Conservation (phyloP, 257 asterid species). For the Striga asiatica region DNA sequence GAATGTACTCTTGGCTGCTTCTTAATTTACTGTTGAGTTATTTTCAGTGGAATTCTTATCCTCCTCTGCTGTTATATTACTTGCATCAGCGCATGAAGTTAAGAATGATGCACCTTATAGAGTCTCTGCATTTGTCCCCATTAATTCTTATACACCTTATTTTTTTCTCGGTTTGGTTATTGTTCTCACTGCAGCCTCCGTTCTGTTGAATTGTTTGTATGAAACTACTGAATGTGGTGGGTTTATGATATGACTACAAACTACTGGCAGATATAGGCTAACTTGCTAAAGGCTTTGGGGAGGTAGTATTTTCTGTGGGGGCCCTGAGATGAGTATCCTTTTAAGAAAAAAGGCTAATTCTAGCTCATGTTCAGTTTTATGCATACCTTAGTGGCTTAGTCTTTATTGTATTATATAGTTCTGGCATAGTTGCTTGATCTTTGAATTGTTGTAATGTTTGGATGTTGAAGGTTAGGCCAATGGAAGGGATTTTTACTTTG, state of each 20-base stretch:
- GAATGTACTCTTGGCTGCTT: neutral
- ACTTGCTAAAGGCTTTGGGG: neutral
- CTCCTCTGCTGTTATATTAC: neutral
- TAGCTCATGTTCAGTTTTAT: neutral
- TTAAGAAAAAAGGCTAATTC: neutral
- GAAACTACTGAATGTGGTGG: neutral
- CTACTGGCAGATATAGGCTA: neutral
- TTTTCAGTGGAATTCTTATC: too few relatives aligned
- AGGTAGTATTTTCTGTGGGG: neutral
- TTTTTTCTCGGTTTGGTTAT: neutral
- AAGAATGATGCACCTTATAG: neutral
- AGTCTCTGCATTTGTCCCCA: neutral
- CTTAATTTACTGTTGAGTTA: neutral
- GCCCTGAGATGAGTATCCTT: neutral
- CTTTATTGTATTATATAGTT: neutral
- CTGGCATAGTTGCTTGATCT: neutral
- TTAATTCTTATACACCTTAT: neutral
- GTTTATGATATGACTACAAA: too few relatives aligned
- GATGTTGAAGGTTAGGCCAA: neutral
- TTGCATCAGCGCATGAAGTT: neutral
- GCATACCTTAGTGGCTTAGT: neutral
- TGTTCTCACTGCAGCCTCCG: neutral
- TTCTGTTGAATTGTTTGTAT: neutral
- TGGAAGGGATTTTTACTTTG: neutral
- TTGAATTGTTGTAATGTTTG: neutral